These are phyloP conservation scores for Pestalotiopsis fici DNA, from an alignment of 2,329 filamentous ascomycete genomes.

Conservation along the genomic window DNA sequence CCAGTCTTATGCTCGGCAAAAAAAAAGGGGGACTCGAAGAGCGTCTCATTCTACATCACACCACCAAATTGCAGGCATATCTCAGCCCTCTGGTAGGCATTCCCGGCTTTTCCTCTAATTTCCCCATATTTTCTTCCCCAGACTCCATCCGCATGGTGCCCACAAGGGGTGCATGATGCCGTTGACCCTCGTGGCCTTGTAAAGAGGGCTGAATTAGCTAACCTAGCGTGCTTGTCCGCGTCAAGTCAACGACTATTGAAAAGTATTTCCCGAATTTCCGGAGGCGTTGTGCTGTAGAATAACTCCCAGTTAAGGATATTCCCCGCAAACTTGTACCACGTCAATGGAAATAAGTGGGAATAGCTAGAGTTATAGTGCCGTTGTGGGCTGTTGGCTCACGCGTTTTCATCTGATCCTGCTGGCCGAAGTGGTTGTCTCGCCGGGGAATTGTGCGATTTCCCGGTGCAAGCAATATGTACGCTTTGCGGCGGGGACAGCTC, in stretches of 20 bases:
- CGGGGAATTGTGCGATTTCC: not conserved
- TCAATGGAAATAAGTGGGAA: not conserved
- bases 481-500: not conserved
- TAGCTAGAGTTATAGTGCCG: not conserved
- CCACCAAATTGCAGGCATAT: not conserved
- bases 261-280: not conserved
- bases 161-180: not conserved
- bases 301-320: not conserved
- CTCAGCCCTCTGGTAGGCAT: not conserved
- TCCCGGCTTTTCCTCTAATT: not conserved
- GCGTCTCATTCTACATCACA: not conserved
- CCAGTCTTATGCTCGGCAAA: not conserved
- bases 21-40: not conserved
- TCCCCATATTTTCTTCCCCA: not conserved
- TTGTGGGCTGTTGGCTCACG: not conserved
- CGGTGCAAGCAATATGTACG: not conserved
- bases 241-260: not conserved
- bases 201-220: not conserved
- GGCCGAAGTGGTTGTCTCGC: not conserved
- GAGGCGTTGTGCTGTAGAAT: not conserved
- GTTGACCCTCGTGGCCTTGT: not conserved
- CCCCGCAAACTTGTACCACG: not conserved
- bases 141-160: not conserved
- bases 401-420: not conserved
- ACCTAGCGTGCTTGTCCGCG: not conserved